phyloP scores from a whole-genome alignment of 345 rosid genomes.

The Hibiscus mutabilis region DNA sequence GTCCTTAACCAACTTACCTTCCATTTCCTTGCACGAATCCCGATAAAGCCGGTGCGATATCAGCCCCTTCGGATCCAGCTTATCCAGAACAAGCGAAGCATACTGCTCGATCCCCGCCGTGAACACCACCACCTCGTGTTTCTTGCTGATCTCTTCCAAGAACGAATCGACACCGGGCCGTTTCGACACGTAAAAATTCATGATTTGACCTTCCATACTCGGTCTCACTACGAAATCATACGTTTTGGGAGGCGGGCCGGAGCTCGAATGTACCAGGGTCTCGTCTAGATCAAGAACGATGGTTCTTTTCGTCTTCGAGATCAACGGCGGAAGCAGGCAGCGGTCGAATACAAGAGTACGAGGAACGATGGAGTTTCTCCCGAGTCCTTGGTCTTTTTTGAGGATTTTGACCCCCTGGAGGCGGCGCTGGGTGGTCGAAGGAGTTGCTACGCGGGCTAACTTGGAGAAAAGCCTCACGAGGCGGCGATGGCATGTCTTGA shows the following conservation, averaged over 20 bases:
- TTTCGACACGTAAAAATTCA: slow-evolving; percentile 70
- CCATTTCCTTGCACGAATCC: slow-evolving; percentile 56
- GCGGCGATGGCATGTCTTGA: slow-evolving; percentile 53
- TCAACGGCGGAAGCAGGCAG: slow-evolving; percentile 31
- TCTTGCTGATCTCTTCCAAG: slow-evolving; percentile 41
- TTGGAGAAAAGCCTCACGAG: slow-evolving; percentile 57
- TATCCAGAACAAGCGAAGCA: slow-evolving; percentile 71
- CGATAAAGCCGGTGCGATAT: slow-evolving; percentile 64
- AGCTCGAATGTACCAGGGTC: slow-evolving; percentile 70
- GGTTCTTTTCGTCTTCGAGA: slow-evolving; percentile 35
- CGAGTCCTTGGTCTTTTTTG: not conserved
- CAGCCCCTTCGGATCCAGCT: slow-evolving; percentile 43
- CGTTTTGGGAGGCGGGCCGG: slow-evolving; percentile 51
- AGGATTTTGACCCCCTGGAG: slow-evolving; percentile 54
- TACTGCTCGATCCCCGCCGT: slow-evolving; percentile 77
- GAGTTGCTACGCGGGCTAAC: slow-evolving; percentile 36
- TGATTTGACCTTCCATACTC: slow-evolving; percentile 44
- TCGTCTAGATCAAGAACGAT: slow-evolving; percentile 86
- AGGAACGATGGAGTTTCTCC: slow-evolving; percentile 12
- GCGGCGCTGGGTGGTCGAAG: slow-evolving; percentile 16
- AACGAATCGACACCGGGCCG: slow-evolving; percentile 81
- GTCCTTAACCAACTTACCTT: slow-evolving; percentile 72
- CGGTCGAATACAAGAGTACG: slow-evolving; percentile 27
- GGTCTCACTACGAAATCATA: slow-evolving; percentile 69
- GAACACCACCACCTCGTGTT: slow-evolving; percentile 70